These are phyloP conservation scores for Penicillium soppii DNA, from an alignment of 495 filamentous ascomycete genomes.

Conservation along the genomic window DNA sequence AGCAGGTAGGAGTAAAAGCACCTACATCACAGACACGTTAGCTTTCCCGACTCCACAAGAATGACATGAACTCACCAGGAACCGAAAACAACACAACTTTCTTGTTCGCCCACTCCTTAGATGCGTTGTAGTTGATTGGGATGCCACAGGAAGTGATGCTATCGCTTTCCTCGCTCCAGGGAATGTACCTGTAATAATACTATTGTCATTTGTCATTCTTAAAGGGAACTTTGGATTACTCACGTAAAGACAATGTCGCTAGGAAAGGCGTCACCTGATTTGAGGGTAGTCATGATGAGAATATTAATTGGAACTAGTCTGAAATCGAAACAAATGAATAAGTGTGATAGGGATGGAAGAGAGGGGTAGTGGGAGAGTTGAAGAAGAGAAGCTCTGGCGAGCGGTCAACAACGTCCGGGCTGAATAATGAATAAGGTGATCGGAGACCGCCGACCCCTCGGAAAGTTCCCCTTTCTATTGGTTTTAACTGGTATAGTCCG, in stretches of 20 bases:
- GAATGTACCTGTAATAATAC: constrained; percentile 55
- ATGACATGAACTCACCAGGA: constrained; percentile 53
- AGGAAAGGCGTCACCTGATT: constrained; percentile 80
- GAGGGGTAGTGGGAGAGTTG: constrained; percentile 24
- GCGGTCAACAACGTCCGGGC: background rate
- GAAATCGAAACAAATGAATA: no score
- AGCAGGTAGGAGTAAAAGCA: constrained; percentile 94
- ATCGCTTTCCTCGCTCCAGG: constrained; percentile 62
- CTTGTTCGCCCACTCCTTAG: constrained; percentile 80
- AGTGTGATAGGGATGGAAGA: no score
- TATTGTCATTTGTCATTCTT: constrained; percentile 3
- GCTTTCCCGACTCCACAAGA: background rate
- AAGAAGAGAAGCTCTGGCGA: background rate
- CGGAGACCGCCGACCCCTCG: constrained; percentile 3
- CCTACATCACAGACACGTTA: constrained; percentile 38
- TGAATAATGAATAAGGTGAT: constrained; percentile 8
- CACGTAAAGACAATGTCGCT: constrained; percentile 70
- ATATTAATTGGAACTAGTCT: no score
- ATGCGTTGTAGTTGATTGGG: constrained; percentile 75
- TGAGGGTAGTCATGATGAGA: constrained; percentile 58
- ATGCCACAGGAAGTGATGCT: constrained; percentile 73
- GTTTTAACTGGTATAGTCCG: no score
- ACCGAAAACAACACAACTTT: constrained; percentile 88
- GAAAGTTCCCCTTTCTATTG: no score
- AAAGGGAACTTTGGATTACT: constrained; percentile 17